Evolutionary conservation across 106 monocot species (phyloP).

Genomic region (Dioscorea zingiberensis): DNA sequence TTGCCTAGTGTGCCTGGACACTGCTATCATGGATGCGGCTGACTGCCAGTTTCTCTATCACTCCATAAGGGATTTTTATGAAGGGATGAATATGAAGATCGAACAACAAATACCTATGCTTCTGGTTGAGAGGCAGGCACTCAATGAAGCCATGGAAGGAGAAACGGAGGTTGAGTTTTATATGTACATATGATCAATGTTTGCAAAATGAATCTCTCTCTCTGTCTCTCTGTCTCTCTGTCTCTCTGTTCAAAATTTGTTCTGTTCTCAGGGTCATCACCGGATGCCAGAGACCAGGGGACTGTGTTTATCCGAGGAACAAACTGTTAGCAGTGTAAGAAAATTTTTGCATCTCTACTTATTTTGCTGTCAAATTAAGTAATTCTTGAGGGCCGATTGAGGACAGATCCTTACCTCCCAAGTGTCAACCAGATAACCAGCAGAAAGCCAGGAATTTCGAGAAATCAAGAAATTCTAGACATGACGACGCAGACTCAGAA

Average conservation of each 20-base stretch:
- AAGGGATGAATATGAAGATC: conserved; percentile 94
- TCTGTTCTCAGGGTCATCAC: conserved; percentile 52
- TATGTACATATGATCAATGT: not conserved
- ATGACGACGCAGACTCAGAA: conserved; percentile 86
- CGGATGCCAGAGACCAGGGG: conserved; percentile 96
- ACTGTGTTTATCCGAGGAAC: conserved; percentile 92
- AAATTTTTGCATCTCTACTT: not conserved
- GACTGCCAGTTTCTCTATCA: conserved; percentile 95
- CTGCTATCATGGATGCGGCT: conserved; percentile 89
- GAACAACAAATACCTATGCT: conserved; percentile 99
- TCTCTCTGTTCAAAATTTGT: not conserved
- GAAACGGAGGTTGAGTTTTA: conserved; percentile 63
- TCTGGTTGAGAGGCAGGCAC: conserved; percentile 92
- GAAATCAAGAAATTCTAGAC: conserved; percentile 58
- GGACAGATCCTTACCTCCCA: not conserved
- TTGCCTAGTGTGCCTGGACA: conserved; percentile 89
- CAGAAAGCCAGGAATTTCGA: conserved; percentile 68
- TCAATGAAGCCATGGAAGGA: conserved; percentile 98
- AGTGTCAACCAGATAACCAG: conserved; percentile 58
- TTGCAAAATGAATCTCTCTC: too few relatives aligned
- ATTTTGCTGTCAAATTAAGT: not conserved
- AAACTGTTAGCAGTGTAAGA: conserved; percentile 85
- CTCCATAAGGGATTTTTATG: conserved; percentile 90
- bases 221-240: not conserved
- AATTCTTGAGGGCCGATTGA: too few relatives aligned